Evolutionary conservation across 306 rosid genomes (phyloP), one percentile per base, ranked within the genome.

Genomic region (Sicyos baderoa): DNA sequence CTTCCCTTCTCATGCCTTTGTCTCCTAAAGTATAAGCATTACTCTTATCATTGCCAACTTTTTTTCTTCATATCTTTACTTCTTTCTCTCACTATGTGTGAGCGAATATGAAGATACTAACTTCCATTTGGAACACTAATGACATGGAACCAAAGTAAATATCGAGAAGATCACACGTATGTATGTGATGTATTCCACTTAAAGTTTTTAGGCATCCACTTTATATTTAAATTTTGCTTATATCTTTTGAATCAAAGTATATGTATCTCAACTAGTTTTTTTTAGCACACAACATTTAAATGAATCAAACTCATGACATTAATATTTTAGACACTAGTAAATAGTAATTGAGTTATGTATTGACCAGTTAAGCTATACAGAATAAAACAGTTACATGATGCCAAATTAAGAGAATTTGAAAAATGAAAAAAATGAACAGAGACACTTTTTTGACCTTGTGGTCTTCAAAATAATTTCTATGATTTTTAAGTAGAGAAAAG

Each of bases 1-100:
- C 70, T 70, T 17, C 57, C 76, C 73, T 82, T 77, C 60, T 74
- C 13, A 62, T 62, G 68, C 48, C 60, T 15, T 76, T 81, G 94
- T 81, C 81, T 55, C 86, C 84, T 81, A 81, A 87, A 81, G 88
- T 74, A 78, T 79, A 52, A 79, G 60, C 89, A 84, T 68, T 23
- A 64, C 56, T 73, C 67, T 63, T 61, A 79, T 79, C 80, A 81
- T 44, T 18, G 75, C 71, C 76, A 72, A 81, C 79, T 29, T 54
- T 79, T 79, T 61, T 54, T 22, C 76, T 65, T 25, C 29, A 25
- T 76, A 63, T 68, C 27, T 44, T 29, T 65, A 35, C 49, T 17
- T 51, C 59, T 58, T 66, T 70, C 9, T 29, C 74, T 54, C 10
- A 40, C 45, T 51, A 5, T 6, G 2, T 5, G 9, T 16, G 27